Percentiles rank a stretch among this genome's conserved stretches.
Conservation (phyloP, 192 early-diverging fungal genomes). For the Chytriomyces sp. region DNA sequence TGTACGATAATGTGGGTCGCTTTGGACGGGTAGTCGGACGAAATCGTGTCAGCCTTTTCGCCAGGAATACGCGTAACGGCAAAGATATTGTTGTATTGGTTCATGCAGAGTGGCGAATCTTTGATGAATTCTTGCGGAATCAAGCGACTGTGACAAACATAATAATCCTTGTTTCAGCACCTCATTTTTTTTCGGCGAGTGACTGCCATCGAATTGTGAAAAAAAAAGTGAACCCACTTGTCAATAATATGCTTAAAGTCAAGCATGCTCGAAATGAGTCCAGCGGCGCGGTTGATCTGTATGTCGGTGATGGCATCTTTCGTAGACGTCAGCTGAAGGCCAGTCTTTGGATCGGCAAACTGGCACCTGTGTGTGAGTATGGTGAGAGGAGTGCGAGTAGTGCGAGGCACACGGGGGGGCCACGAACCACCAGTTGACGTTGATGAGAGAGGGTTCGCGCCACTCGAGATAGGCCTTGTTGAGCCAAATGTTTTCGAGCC, state of each 20-base stretch:
- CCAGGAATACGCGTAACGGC: conserved; percentile 80
- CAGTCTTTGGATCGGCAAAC: conserved; percentile 47
- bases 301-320: conserved; percentile 39
- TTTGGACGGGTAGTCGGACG: conserved; percentile 71
- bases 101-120: conserved; percentile 85
- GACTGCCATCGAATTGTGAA: not conserved
- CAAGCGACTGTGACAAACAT: conserved; percentile 30
- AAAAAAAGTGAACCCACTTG: conserved; percentile 21
- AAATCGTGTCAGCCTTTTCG: conserved; percentile 69
- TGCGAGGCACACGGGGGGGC: too few relatives aligned
- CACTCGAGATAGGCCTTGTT: conserved; percentile 61
- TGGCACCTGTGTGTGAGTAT: conserved; percentile 25
- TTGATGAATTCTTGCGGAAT: conserved; percentile 58
- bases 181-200: not conserved
- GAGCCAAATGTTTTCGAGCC: conserved; percentile 82
- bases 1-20: conserved; percentile 86
- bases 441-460: conserved; percentile 59
- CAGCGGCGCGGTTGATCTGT: conserved; percentile 60
- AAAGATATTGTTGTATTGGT: conserved; percentile 90
- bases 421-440: conserved; percentile 60
- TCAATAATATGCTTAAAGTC: conserved; percentile 54
- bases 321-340: not conserved
- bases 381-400: too few relatives aligned
- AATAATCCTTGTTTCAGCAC: not conserved
- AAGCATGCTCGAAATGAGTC: conserved; percentile 54